Conservation (phyloP, 1,139 yeast genomes). For the Yamadazyma diospyri region DNA sequence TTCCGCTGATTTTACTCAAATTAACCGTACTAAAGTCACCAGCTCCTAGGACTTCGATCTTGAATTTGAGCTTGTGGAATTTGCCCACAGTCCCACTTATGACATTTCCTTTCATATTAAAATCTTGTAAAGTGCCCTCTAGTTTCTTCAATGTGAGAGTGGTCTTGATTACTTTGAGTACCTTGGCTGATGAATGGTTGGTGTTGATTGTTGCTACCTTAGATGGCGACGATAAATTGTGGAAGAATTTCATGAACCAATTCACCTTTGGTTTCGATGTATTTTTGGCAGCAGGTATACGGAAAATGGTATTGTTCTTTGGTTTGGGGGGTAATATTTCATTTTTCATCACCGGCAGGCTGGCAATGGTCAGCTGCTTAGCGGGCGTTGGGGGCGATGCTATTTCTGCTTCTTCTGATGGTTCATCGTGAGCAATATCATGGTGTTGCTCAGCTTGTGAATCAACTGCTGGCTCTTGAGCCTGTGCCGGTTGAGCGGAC, state of each 20-base stretch:
- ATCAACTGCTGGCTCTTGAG: too few species aligned
- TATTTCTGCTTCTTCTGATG: background rate
- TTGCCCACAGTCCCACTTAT: constrained; percentile 45
- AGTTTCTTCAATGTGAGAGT: constrained; percentile 46
- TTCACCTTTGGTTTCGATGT: constrained; percentile 24
- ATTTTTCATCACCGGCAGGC: background rate
- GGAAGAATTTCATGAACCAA: constrained; percentile 42
- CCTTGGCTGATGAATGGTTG: constrained; percentile 24
- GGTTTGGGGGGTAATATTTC: constrained; percentile 16
- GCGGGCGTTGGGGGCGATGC: background rate
- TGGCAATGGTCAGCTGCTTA: background rate
- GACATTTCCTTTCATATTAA: constrained; percentile 39
- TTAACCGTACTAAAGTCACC: constrained; percentile 46
- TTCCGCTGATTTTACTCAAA: constrained; percentile 60
- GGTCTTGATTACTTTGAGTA: constrained; percentile 33
- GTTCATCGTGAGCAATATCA: too few species aligned
- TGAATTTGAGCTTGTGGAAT: constrained; percentile 48
- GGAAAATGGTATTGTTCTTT: constrained; percentile 30
- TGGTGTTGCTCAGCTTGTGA: too few species aligned
- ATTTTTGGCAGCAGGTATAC: constrained; percentile 34
- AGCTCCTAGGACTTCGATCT: constrained; percentile 41
- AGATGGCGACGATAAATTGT: constrained; percentile 15
- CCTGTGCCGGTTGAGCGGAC: too few species aligned
- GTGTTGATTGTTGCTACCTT: constrained; percentile 36
- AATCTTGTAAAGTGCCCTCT: constrained; percentile 48